Evolutionary conservation across 2,329 filamentous ascomycete species (phyloP).

Genomic region (Colletotrichum australisinense): DNA sequence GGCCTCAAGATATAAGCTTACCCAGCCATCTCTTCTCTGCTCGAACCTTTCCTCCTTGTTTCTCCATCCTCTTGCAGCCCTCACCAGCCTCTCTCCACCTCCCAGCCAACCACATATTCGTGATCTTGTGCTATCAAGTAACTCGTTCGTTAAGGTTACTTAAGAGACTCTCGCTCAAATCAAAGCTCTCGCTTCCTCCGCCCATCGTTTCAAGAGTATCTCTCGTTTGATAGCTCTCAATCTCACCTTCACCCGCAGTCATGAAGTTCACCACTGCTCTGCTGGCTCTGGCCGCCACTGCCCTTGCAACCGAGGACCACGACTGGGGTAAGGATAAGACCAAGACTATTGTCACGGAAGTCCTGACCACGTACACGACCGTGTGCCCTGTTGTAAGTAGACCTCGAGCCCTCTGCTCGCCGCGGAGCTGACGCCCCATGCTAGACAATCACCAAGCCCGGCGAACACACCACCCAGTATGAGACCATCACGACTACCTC

Average conservation of each 20-base stretch:
- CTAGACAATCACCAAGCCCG: slow-evolving; percentile 35
- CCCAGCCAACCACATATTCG: slow-evolving; percentile 31
- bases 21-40: slow-evolving; percentile 29
- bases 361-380: slow-evolving; percentile 18
- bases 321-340: slow-evolving; percentile 30
- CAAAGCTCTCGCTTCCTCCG: slow-evolving; percentile 5
- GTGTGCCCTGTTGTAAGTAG: slow-evolving; percentile 11
- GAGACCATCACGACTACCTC: slow-evolving; percentile 43
- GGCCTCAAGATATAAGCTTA: slow-evolving; percentile 33
- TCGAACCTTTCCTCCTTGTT: not conserved
- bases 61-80: slow-evolving; percentile 24
- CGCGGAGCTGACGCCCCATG: not conserved
- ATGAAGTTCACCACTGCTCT: slow-evolving; percentile 34
- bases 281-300: slow-evolving; percentile 29
- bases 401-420: not conserved
- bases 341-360: slow-evolving; percentile 21
- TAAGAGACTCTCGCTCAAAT: slow-evolving; percentile 35
- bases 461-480: slow-evolving; percentile 37
- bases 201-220: slow-evolving; percentile 20
- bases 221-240: slow-evolving; percentile 17
- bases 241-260: not conserved
- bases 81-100: slow-evolving; percentile 28
- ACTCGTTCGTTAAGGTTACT: slow-evolving; percentile 39
- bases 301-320: slow-evolving; percentile 31
- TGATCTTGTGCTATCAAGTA: slow-evolving; percentile 24